A percentile compares a stretch with the other conserved stretches of the same genome.
Conservation (phyloP, 208 protist species). For the Trypanosoma platydactyli region DNA sequence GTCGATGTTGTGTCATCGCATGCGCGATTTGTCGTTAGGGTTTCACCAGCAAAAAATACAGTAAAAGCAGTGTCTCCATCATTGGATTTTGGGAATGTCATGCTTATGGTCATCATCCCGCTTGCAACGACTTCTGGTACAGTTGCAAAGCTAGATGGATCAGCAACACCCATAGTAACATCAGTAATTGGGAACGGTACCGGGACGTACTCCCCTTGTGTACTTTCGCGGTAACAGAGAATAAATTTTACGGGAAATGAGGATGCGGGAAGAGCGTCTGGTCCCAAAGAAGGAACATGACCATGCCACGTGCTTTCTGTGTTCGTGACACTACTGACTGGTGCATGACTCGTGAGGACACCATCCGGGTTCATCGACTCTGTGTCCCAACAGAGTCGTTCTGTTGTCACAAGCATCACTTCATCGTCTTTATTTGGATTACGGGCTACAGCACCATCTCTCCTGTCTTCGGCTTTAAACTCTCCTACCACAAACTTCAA, state of each 20-base stretch:
- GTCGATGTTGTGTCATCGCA: slow-evolving; percentile 55
- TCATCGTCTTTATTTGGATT: slow-evolving; percentile 31
- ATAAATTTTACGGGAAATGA: slow-evolving; percentile 69
- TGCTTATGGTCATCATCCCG: slow-evolving; percentile 33
- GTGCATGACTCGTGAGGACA: slow-evolving; percentile 42
- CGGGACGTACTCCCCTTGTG: slow-evolving; percentile 75
- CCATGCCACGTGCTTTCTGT: slow-evolving; percentile 40
- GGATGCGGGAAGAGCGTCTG: slow-evolving; percentile 35
- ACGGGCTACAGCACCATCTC: background rate
- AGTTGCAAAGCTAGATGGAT: slow-evolving; percentile 63
- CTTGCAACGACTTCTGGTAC: slow-evolving; percentile 36
- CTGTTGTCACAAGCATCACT: slow-evolving; percentile 66
- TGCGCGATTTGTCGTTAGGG: slow-evolving; percentile 58
- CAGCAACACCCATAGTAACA: slow-evolving; percentile 32
- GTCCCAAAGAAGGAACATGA: slow-evolving; percentile 84
- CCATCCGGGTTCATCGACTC: slow-evolving; percentile 18
- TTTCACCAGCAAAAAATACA: slow-evolving; percentile 48
- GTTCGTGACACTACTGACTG: slow-evolving; percentile 23
- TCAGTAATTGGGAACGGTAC: slow-evolving; percentile 50
- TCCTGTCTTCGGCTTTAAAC: slow-evolving; percentile 29
- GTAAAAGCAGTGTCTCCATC: slow-evolving; percentile 71
- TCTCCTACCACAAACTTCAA: slow-evolving; percentile 53
- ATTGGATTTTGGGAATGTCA: slow-evolving; percentile 53
- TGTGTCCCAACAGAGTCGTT: slow-evolving; percentile 79
- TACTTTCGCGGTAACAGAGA: slow-evolving; percentile 73